Percentiles rank a stretch among this genome's conserved stretches.
Evolutionary conservation across 106 monocot genomes (phyloP).

Genomic region (Allium fistulosum): DNA sequence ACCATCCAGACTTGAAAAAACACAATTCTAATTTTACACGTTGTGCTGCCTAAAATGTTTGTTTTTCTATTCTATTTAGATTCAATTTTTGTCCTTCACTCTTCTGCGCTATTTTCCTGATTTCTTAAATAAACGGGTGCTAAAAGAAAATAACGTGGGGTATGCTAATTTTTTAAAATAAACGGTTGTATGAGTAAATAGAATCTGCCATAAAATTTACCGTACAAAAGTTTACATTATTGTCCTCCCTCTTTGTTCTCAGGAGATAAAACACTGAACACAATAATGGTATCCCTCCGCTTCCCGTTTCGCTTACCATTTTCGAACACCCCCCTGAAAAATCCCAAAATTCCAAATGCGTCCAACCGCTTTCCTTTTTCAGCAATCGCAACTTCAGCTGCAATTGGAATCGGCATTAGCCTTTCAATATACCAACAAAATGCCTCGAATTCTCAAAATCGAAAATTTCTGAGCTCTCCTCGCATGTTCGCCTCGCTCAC

Average conservation of each 20-base stretch:
- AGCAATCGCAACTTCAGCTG: slow-evolving; percentile 22
- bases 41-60: too few relatives aligned
- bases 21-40: too few relatives aligned
- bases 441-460: slow-evolving; percentile 1
- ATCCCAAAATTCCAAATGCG: neutral
- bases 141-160: too few relatives aligned
- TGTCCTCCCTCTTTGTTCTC: neutral
- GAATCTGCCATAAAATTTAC: too few relatives aligned
- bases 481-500: slow-evolving; percentile 51
- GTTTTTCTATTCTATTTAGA: too few relatives aligned
- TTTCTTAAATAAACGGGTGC: too few relatives aligned
- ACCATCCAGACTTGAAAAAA: too few relatives aligned
- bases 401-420: slow-evolving; percentile 29
- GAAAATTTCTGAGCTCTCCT: slow-evolving; percentile 9
- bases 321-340: slow-evolving; percentile 9
- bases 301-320: slow-evolving; percentile 34
- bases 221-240: too few relatives aligned
- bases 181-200: too few relatives aligned
- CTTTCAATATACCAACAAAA: slow-evolving; percentile 17
- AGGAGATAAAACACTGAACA: neutral
- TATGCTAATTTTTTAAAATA: too few relatives aligned
- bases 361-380: neutral
- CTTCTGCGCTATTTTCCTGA: too few relatives aligned
- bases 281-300: slow-evolving; percentile 45
- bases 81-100: too few relatives aligned